Percentiles rank a stretch among this genome's conserved stretches.
Evolutionary conservation across 306 rosid species (phyloP).

Genomic region (Sechiopsis laciniata): DNA sequence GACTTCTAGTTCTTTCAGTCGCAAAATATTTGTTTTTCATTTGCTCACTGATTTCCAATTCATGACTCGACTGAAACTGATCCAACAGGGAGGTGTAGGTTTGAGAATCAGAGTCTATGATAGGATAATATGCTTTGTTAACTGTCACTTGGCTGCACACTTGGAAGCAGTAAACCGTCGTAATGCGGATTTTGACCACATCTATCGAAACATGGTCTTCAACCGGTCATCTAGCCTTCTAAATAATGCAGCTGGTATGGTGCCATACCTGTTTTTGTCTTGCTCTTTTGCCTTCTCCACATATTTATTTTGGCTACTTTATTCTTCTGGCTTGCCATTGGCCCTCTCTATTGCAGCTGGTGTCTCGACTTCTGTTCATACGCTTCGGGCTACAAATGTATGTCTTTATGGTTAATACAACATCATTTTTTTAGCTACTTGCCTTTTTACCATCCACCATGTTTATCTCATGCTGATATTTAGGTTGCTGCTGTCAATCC

Average conservation of each 20-base stretch:
- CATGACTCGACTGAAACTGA: constrained; percentile 30
- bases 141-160: constrained; percentile 99
- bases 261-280: constrained; percentile 73
- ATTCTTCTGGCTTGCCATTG: constrained; percentile 94
- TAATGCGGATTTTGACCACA: constrained; percentile 96
- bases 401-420: constrained; percentile 22
- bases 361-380: constrained; percentile 65
- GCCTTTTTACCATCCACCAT: constrained; percentile 18
- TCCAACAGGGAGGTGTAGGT: constrained; percentile 94
- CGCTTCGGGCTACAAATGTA: constrained; percentile 70
- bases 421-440: constrained; percentile 11
- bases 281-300: constrained; percentile 88
- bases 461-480: constrained; percentile 22
- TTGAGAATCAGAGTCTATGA: constrained; percentile 94
- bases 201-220: constrained; percentile 85
- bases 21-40: neutral
- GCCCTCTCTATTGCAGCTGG: constrained; percentile 87
- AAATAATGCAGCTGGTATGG: constrained; percentile 85
- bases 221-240: constrained; percentile 74
- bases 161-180: constrained; percentile 95
- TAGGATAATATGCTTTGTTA: constrained; percentile 96
- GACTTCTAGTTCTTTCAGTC: neutral
- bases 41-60: constrained; percentile 22
- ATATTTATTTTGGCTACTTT: constrained; percentile 89
- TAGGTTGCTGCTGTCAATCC: constrained; percentile 56